A percentile compares a stretch with the other conserved stretches of the same genome.
Conservation (phyloP, 2,329 filamentous ascomycete genomes). For the Pezicula neosporulosa region DNA sequence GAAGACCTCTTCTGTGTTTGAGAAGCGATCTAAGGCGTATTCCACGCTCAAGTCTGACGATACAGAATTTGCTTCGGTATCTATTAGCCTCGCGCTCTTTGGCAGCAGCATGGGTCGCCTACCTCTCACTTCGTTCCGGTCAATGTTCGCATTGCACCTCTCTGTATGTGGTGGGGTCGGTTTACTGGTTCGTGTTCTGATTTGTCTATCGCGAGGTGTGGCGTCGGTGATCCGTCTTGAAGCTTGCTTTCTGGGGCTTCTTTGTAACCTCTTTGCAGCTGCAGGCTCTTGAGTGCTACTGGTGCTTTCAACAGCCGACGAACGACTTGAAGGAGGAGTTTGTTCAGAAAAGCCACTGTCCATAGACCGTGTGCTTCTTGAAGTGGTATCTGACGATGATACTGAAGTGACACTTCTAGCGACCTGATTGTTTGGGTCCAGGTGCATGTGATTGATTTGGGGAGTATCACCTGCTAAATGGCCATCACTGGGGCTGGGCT, state of each 20-base stretch:
- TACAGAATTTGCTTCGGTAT: not conserved
- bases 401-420: not conserved
- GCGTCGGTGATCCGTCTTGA: not conserved
- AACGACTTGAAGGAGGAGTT: not conserved
- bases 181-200: not conserved
- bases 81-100: not conserved
- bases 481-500: not conserved
- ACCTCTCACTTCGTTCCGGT: not conserved
- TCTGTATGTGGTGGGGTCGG: not conserved
- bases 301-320: not conserved
- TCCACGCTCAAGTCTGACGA: not conserved
- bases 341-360: not conserved
- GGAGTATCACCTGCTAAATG: conserved; percentile 1
- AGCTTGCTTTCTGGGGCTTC: not conserved
- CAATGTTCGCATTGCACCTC: not conserved
- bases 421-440: not conserved
- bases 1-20: conserved; percentile 1
- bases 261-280: not conserved
- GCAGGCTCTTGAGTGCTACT: not conserved
- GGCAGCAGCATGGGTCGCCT: not conserved
- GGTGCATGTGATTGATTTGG: not conserved
- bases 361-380: not conserved
- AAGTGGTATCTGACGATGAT: not conserved
- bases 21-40: not conserved
- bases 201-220: not conserved